phyloP scores from a whole-genome alignment of 2,329 filamentous ascomycete genomes.

The Sporothrix brunneoviolacea region DNA sequence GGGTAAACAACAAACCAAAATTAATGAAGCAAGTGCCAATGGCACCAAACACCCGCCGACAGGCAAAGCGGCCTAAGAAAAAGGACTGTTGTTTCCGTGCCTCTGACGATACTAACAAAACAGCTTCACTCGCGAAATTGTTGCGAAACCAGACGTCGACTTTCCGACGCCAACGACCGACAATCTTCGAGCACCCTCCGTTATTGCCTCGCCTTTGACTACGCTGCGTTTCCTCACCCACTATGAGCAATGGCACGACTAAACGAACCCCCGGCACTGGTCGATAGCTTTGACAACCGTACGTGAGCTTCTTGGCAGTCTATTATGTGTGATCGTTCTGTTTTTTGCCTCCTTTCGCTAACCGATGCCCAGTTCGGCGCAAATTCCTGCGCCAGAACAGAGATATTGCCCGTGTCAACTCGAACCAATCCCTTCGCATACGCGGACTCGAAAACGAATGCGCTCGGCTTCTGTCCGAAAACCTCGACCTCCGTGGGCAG shows the following conservation, averaged over 20 bases:
- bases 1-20: constrained; percentile 17
- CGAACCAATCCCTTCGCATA: constrained; percentile 69
- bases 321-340: background rate
- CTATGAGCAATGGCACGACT: constrained; percentile 66
- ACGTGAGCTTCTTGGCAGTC: constrained; percentile 32
- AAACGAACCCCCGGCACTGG: constrained; percentile 64
- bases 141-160: background rate
- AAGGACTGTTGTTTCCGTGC: constrained; percentile 4
- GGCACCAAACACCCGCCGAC: constrained; percentile 7
- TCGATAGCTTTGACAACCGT: constrained; percentile 67
- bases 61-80: constrained; percentile 1
- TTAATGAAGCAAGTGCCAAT: constrained; percentile 9
- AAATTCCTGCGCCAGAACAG: constrained; percentile 77
- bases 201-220: background rate
- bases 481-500: constrained; percentile 64
- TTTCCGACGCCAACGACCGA: background rate
- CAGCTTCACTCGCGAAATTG: background rate
- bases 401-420: constrained; percentile 75
- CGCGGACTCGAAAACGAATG: constrained; percentile 70
- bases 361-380: constrained; percentile 56
- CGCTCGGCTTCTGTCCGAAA: constrained; percentile 69
- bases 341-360: background rate
- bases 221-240: constrained; percentile 10
- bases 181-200: background rate
- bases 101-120: constrained; percentile 1